Evolutionary conservation across 495 filamentous ascomycete genomes (phyloP).

Genomic region (Penicillium silybi): DNA sequence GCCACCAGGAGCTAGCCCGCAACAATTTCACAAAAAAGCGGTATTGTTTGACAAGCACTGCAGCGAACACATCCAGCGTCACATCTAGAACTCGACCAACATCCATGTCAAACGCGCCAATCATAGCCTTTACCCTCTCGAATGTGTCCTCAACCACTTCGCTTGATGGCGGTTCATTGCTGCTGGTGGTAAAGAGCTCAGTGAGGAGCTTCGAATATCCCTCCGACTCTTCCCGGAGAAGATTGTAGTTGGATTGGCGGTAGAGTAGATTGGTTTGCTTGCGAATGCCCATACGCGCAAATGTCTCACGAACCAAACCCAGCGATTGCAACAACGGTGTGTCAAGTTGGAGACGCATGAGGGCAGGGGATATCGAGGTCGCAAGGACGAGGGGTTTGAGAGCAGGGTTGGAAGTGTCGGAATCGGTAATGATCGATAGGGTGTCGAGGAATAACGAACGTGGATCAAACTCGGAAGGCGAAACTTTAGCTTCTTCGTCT

Average conservation of each 20-base stretch:
- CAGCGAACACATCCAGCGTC: conserved; percentile 82
- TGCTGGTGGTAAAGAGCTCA: conserved; percentile 79
- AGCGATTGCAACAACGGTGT: conserved; percentile 66
- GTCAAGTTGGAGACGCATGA: conserved; percentile 84
- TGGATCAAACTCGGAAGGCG: conserved; percentile 49
- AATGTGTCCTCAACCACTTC: conserved; percentile 66
- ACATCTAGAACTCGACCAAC: conserved; percentile 93
- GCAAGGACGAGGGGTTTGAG: conserved; percentile 58
- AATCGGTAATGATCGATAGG: conserved; percentile 65
- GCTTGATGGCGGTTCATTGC: conserved; percentile 54
- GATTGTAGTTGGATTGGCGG: conserved; percentile 92
- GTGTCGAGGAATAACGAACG: conserved; percentile 76
- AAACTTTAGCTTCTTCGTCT: conserved; percentile 19
- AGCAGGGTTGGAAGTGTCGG: conserved; percentile 51
- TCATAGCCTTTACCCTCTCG: conserved; percentile 81
- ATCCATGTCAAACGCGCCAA: conserved; percentile 90
- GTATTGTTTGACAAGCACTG: conserved; percentile 76
- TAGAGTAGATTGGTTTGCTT: conserved; percentile 91
- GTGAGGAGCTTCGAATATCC: conserved; percentile 88
- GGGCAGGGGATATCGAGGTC: conserved; percentile 62
- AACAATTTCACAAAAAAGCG: conserved; percentile 91
- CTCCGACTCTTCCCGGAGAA: conserved; percentile 92
- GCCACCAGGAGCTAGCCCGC: conserved; percentile 95
- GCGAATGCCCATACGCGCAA: conserved; percentile 75
- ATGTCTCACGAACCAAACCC: conserved; percentile 77